Evolutionary conservation across 345 rosid species (phyloP).

Genomic region (Melastoma malabathricum): DNA sequence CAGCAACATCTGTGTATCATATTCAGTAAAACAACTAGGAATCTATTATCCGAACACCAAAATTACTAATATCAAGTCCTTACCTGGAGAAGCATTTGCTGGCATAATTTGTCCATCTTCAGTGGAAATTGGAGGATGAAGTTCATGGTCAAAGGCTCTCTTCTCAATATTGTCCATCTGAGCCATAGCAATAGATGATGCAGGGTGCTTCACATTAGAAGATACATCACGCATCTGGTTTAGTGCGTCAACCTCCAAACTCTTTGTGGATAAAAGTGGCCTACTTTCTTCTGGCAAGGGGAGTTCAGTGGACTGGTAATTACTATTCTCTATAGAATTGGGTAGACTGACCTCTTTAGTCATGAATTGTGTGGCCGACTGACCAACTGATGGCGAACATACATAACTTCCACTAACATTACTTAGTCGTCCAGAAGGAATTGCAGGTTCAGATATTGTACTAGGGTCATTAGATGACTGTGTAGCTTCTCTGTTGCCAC

Average conservation of each 20-base stretch:
- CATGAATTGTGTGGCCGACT: too few species aligned
- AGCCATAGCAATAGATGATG: constrained; percentile 20
- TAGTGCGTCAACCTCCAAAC: constrained; percentile 32
- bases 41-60: too few species aligned
- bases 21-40: too few species aligned
- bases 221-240: constrained; percentile 31
- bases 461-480: constrained; percentile 24
- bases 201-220: constrained; percentile 22
- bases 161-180: constrained; percentile 20
- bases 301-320: constrained; percentile 18
- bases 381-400: constrained; percentile 21
- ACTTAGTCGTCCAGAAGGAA: constrained; percentile 34
- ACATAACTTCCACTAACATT: constrained; percentile 23
- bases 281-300: constrained; percentile 33
- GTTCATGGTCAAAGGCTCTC: constrained; percentile 8
- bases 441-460: constrained; percentile 27
- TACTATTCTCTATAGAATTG: constrained; percentile 30
- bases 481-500: constrained; percentile 2
- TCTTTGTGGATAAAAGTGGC: constrained; percentile 26
- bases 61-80: constrained; percentile 1
- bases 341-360: constrained; percentile 26
- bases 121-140: constrained; percentile 4
- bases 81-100: constrained; percentile 11
- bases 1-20: too few species aligned
- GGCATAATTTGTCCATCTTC: constrained; percentile 14